These are phyloP conservation scores for Leptographium procerum DNA, from an alignment of 2,329 filamentous ascomycete genomes.

Conservation along the genomic window DNA sequence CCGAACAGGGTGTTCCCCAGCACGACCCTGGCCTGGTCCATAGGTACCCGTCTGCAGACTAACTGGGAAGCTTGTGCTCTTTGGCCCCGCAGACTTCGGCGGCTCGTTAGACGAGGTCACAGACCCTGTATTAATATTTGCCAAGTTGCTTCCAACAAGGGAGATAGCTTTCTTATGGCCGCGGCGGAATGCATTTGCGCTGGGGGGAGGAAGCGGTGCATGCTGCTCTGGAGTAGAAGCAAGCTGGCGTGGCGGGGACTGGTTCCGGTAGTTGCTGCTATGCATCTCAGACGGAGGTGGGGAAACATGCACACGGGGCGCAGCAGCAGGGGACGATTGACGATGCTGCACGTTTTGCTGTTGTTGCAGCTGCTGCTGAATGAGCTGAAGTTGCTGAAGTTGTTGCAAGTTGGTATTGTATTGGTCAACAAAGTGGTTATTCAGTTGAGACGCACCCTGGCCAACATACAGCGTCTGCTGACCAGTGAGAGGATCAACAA, in stretches of 20 bases:
- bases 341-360: constrained; percentile 26
- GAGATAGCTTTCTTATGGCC: constrained; percentile 87
- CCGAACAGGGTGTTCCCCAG: constrained; percentile 85
- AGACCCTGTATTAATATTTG: constrained; percentile 40
- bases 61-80: constrained; percentile 67
- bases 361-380: constrained; percentile 33
- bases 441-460: constrained; percentile 39
- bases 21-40: constrained; percentile 82
- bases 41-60: constrained; percentile 69
- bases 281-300: constrained; percentile 57
- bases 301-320: constrained; percentile 70
- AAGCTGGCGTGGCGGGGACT: constrained; percentile 53
- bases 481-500: constrained; percentile 77
- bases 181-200: constrained; percentile 83
- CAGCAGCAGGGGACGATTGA: constrained; percentile 40
- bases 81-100: constrained; percentile 56
- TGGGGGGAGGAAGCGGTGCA: constrained; percentile 69
- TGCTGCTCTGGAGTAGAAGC: constrained; percentile 55
- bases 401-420: constrained; percentile 24
- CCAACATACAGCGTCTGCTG: constrained; percentile 75
- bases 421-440: constrained; percentile 31
- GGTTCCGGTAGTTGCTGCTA: constrained; percentile 45
- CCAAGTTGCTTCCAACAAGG: constrained; percentile 27
- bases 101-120: constrained; percentile 24
- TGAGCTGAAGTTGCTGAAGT: constrained; percentile 15